Conservation (phyloP, 164 flowering plant genomes). For the Annona cherimola region DNA sequence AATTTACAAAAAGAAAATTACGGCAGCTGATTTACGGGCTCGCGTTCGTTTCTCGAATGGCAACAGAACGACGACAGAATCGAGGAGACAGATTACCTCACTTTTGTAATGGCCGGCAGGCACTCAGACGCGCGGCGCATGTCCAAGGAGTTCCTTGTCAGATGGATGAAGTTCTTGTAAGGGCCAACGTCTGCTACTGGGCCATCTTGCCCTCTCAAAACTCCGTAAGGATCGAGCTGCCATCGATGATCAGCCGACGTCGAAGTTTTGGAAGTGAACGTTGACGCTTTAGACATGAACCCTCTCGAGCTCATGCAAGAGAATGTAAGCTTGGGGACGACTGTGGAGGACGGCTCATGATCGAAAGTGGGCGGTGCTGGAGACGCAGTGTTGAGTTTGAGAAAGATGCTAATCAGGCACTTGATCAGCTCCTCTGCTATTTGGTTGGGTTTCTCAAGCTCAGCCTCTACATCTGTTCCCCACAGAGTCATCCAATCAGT, state of each 20-base stretch:
- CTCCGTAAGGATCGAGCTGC: constrained; percentile 51
- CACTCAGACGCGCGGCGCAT: constrained; percentile 34
- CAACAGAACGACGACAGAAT: too few species aligned
- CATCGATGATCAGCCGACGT: constrained; percentile 24
- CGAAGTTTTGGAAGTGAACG: constrained; percentile 41
- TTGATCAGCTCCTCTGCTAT: constrained; percentile 69
- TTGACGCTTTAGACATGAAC: constrained; percentile 37
- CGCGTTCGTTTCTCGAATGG: too few species aligned
- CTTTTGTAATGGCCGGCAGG: constrained; percentile 30
- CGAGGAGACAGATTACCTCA: too few species aligned
- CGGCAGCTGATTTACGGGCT: too few species aligned
- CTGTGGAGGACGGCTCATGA: constrained; percentile 34
- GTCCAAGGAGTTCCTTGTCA: constrained; percentile 28
- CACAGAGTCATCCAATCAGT: background rate
- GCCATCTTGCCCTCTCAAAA: constrained; percentile 17
- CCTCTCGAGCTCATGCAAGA: constrained; percentile 63
- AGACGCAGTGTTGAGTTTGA: constrained; percentile 38
- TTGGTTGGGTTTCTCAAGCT: constrained; percentile 46
- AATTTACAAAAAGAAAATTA: too few species aligned
- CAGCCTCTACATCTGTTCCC: constrained; percentile 26
- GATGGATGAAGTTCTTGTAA: constrained; percentile 12
- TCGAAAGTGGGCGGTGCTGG: constrained; percentile 5
- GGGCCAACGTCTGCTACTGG: constrained; percentile 2
- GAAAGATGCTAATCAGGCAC: constrained; percentile 65
- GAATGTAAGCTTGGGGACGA: constrained; percentile 41